A percentile compares a stretch with the other conserved stretches of the same genome.
Evolutionary conservation across 2,329 filamentous ascomycete genomes (phyloP).

Genomic region (Aspergillus sp.): DNA sequence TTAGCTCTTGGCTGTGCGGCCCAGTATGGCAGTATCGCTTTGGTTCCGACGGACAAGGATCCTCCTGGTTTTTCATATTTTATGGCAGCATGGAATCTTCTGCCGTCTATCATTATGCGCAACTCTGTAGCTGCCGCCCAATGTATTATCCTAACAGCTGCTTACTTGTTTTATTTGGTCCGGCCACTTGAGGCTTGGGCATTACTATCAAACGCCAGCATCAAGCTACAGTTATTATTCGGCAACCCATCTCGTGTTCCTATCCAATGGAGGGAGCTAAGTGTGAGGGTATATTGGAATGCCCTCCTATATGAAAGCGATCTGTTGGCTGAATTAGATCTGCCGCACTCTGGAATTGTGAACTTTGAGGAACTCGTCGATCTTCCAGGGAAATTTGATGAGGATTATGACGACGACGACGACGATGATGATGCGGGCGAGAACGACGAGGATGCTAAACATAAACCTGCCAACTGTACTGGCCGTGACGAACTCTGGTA

Average conservation of each 20-base stretch:
- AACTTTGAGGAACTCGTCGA: constrained; percentile 79
- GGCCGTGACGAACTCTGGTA: constrained; percentile 82
- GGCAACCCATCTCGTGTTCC: constrained; percentile 72
- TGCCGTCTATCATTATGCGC: constrained; percentile 75
- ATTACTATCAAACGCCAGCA: constrained; percentile 74
- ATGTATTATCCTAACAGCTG: constrained; percentile 76
- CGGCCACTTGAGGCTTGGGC: constrained; percentile 82
- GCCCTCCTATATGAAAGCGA: constrained; percentile 78
- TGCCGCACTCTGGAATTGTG: constrained; percentile 79
- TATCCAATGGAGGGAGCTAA: constrained; percentile 68
- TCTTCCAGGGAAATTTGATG: constrained; percentile 73
- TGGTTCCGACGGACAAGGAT: constrained; percentile 66
- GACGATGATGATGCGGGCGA: constrained; percentile 14
- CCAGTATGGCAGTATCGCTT: constrained; percentile 72
- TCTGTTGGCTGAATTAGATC: constrained; percentile 73
- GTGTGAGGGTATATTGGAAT: constrained; percentile 82
- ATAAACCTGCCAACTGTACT: constrained; percentile 51
- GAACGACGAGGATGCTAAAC: background rate
- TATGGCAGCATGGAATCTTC: constrained; percentile 73
- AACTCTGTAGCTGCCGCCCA: constrained; percentile 77
- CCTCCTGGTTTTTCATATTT: constrained; percentile 78
- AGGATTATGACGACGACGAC: constrained; percentile 53
- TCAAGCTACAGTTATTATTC: constrained; percentile 75
- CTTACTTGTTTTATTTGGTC: constrained; percentile 80
- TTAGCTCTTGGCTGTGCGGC: constrained; percentile 75